Base-by-base conservation (phyloP, 2,329 filamentous ascomycete species). In the Hirsutella minnesotensis region DNA sequence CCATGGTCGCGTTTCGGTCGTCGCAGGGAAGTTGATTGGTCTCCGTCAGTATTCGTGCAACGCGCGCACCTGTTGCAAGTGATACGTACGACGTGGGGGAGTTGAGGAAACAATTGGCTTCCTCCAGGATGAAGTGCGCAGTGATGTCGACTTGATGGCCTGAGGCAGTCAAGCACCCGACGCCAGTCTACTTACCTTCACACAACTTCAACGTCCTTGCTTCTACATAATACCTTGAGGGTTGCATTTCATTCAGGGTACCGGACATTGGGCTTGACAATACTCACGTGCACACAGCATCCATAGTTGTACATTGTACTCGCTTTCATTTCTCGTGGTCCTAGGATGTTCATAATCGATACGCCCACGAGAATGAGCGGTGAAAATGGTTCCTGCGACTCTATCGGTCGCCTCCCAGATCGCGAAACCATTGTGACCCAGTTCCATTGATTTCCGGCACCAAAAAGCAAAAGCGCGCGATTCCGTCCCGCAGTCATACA, bases 401-500 rank as follows among this genome's bases (percentile, higher is more conserved):
- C 47, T 47, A 50, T 44, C 45, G 49, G 51, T 49, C 48, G 51
- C 53, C 51, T 50, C 53, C 53, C 51, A 53, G 48, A 56, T 56
- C 56, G 55, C 56, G 54, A 56, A 54, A 54, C 49, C 51, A 49
- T 53, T 43, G 49, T 49, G 56, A 56, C 57, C 59, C 53, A 55
- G 49, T 56, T 56, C 59, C 55, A 49, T 57, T 54, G 50, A 54
- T 52, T 51, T 53, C 59, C 59, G 51, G 56, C 50, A 58, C 54
- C 51, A 45, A 56, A 57, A 61, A 54, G 48, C 51, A 62, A 62
- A 62, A 58, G 56, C 55, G 61, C 57, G 54, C 54, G 53, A 7
- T 57, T 57, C 61, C 57, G 51, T 61, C 52, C 56, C 55, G 56
- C 61, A 61, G 58, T 63, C 61, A 61, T 66, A 64, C 62, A 64